Percentiles rank a stretch among this genome's conserved stretches.
These are phyloP conservation scores for Brassica incana DNA, from an alignment of 345 rosid genomes.

Conservation along the genomic window DNA sequence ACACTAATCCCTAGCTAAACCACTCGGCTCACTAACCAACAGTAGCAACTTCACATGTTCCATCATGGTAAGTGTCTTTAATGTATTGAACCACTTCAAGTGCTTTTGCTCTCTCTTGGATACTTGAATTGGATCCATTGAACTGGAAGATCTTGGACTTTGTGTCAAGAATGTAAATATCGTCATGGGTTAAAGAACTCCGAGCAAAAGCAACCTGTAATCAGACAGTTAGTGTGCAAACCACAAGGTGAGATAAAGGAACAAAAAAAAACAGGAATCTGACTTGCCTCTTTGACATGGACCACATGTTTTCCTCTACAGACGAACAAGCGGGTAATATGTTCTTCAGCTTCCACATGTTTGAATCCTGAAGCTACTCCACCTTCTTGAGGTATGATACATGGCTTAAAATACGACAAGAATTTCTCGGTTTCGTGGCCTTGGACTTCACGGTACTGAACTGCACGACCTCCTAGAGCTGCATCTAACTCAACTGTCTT, in stretches of 20 bases:
- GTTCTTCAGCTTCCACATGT: constrained; percentile 82
- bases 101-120: constrained; percentile 98
- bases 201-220: constrained; percentile 89
- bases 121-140: constrained; percentile 95
- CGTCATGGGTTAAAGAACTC: constrained; percentile 95
- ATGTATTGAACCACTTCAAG: constrained; percentile 95
- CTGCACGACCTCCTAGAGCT: constrained; percentile 98
- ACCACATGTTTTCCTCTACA: constrained; percentile 94
- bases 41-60: constrained; percentile 90
- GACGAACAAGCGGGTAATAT: constrained; percentile 73
- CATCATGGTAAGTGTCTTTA: constrained; percentile 92
- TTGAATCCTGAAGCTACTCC: constrained; percentile 89
- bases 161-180: constrained; percentile 92
- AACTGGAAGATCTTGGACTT: constrained; percentile 88
- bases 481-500: constrained; percentile 99
- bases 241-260: constrained; percentile 8
- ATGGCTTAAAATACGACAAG: constrained; percentile 91
- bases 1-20: not conserved
- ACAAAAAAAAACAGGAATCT: not conserved
- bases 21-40: constrained; percentile 63
- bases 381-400: constrained; percentile 95
- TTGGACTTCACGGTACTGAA: constrained; percentile 96
- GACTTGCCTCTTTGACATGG: constrained; percentile 90
- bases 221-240: constrained; percentile 1
- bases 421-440: constrained; percentile 96